Base-by-base conservation (phyloP, 1,284 basidiomycete species). In the Heterobasidion parviporum region DNA sequence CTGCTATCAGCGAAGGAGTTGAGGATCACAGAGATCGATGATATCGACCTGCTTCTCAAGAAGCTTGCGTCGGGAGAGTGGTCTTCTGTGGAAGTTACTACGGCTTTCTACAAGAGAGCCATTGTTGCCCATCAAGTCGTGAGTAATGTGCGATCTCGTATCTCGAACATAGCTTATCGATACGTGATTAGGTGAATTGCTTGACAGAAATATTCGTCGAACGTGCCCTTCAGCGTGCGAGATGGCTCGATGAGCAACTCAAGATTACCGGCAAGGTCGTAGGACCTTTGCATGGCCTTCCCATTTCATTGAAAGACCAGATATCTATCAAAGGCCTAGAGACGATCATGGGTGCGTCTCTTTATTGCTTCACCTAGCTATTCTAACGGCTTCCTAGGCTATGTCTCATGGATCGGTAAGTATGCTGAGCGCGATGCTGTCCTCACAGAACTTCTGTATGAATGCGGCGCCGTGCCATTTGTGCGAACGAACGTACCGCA, bases 111-210 rank as follows among this genome's bases (percentile, higher is more conserved):
- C 67, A 92, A 93, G 72, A 76, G 90, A 18, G 87, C 91, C 0
- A 76, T 89, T 51, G 71, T 93, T 52, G 90, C 92, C 0, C 91
- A 93, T 57, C 92, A 93, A 66, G 69, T 91, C 12, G 91, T 91
- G 58, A 65, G 85, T 73, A 44, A 16, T 8, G 41, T 44, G 41
- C 4, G 26, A 26, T 26, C 26, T 6, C 26, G 26, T 26, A 26
- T 6, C 26, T 26, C 26, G 26, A 26, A 26, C 26, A 26, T 16
- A 44, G 14, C 7, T 14, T 44, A 44, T 44, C 16, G 41, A 44
- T 44, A 14, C 16, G 14, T 7, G 0, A 68, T 1, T 65, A 77
- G 73, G 85, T 84, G 59, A 77, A 82, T 41, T 72, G 72, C 53
- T 69, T 82, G 36, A 81, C 80, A 4, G 75, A 82, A 58, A 75